These are phyloP conservation scores for Mortierella hygrophila DNA, from an alignment of 192 early-diverging fungal genomes.

Conservation along the genomic window DNA sequence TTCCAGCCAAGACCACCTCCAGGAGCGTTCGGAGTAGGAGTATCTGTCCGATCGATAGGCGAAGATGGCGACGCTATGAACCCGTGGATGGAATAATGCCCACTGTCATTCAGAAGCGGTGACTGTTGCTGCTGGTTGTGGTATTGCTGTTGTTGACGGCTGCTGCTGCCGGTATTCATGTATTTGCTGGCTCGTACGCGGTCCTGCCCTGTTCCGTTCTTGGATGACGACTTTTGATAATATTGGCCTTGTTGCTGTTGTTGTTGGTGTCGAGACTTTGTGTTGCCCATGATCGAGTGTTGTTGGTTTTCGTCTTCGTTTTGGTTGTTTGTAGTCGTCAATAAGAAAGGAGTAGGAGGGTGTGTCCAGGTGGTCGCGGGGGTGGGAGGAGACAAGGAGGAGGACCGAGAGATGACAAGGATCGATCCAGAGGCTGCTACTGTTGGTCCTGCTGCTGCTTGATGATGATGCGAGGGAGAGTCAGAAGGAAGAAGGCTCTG, in stretches of 20 bases:
- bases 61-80: constrained; percentile 20
- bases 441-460: not conserved
- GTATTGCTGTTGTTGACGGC: not conserved
- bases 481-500: not conserved
- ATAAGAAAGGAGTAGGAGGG: not conserved
- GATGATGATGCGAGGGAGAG: not conserved
- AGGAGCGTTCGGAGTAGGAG: not conserved
- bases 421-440: not conserved
- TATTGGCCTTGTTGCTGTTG: not conserved
- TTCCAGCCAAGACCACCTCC: constrained; percentile 27
- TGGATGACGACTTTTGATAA: not conserved
- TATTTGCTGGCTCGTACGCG: constrained; percentile 10
- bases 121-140: constrained; percentile 3
- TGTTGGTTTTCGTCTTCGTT: not conserved
- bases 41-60: constrained; percentile 19
- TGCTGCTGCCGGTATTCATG: not conserved
- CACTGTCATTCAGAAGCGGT: constrained; percentile 42
- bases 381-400: not conserved
- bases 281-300: constrained; percentile 37
- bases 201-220: not conserved
- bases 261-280: constrained; percentile 38
- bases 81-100: constrained; percentile 51
- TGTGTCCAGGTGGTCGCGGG: not conserved
- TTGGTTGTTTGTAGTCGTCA: not conserved
- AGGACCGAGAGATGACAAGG: not conserved